Conservation (phyloP, 768 basidiomycete genomes). For the Melanogaster broomeanus region DNA sequence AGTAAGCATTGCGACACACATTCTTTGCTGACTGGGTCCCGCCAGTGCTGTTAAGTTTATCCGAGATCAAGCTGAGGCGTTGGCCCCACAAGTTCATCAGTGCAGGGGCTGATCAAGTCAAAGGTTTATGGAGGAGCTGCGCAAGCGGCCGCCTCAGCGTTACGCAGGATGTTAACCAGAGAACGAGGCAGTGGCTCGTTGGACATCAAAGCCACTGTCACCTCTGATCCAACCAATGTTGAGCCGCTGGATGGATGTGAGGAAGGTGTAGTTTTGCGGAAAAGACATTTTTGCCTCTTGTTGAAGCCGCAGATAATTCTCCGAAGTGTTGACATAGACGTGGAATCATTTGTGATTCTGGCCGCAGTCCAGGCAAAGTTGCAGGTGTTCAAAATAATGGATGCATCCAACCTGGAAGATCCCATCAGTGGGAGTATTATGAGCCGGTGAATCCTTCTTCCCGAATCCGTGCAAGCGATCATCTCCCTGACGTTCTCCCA, state of each 20-base stretch:
- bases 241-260: constrained; percentile 74
- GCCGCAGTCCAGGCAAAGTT: constrained; percentile 81
- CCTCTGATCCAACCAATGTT: constrained; percentile 36
- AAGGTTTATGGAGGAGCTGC: constrained; percentile 45
- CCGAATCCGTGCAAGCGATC: background rate
- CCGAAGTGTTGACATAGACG: constrained; percentile 51
- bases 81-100: constrained; percentile 11
- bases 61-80: constrained; percentile 71
- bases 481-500: constrained; percentile 3
- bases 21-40: constrained; percentile 4
- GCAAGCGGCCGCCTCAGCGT: constrained; percentile 64
- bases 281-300: constrained; percentile 81
- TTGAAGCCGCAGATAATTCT: constrained; percentile 90
- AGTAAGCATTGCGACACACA: constrained; percentile 21
- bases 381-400: constrained; percentile 79
- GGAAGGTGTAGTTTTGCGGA: constrained; percentile 65
- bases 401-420: constrained; percentile 75
- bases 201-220: constrained; percentile 36
- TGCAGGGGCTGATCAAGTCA: constrained; percentile 24
- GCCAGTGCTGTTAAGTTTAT: constrained; percentile 83
- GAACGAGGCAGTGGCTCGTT: constrained; percentile 48
- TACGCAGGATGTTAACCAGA: constrained; percentile 64
- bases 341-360: constrained; percentile 64
- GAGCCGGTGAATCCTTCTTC: constrained; percentile 57
- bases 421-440: constrained; percentile 84